Conservation (phyloP, 495 filamentous ascomycete species). For the Aspergillus incahuasiensis region DNA sequence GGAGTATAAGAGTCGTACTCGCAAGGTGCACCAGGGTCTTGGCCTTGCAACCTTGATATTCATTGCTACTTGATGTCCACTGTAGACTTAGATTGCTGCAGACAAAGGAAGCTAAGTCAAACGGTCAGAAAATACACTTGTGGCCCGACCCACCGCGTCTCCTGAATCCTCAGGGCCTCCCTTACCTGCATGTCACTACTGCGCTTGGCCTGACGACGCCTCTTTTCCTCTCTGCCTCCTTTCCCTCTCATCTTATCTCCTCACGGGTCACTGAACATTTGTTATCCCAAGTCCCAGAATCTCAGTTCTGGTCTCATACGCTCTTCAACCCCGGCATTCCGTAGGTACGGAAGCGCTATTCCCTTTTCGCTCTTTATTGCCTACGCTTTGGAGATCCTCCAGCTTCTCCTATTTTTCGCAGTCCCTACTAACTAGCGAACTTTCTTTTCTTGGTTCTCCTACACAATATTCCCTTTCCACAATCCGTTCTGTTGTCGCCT, state of each 20-base stretch:
- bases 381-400: neutral
- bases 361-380: neutral
- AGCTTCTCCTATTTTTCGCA: slow-evolving; percentile 3
- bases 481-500: neutral
- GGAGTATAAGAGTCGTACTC: neutral
- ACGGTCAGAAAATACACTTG: neutral
- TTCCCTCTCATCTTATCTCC: neutral
- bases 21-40: neutral
- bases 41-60: neutral
- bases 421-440: neutral
- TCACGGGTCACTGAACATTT: neutral
- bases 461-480: neutral
- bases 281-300: neutral
- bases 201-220: neutral
- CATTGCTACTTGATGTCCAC: neutral
- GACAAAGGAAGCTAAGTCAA: neutral
- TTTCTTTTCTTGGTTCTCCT: neutral
- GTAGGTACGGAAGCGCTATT: neutral
- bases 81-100: neutral
- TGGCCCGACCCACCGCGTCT: slow-evolving; percentile 8
- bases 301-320: neutral
- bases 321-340: neutral
- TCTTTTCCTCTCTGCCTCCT: neutral
- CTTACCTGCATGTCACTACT: slow-evolving; percentile 14
- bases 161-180: slow-evolving; percentile 9